Conservation (phyloP, 2,329 filamentous ascomycete genomes). For the Daldinia sp. region DNA sequence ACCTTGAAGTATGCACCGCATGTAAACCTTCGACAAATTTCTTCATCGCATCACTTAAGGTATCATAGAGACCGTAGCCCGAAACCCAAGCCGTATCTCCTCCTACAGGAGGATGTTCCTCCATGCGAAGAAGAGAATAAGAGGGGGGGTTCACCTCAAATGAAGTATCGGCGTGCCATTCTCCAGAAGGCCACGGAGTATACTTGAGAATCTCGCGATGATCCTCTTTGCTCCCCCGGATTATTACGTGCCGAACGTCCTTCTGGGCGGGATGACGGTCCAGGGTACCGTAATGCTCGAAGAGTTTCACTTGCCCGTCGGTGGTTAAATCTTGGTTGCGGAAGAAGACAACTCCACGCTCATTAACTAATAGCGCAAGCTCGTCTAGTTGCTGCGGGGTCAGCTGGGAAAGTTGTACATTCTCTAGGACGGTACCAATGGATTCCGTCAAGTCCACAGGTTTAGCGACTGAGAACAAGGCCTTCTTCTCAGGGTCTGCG, state of each 20-base stretch:
- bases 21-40: conserved; percentile 54
- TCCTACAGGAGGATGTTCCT: conserved; percentile 57
- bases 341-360: conserved; percentile 59
- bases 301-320: conserved; percentile 53
- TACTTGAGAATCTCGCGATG: conserved; percentile 55
- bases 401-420: conserved; percentile 56
- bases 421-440: conserved; percentile 51
- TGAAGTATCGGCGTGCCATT: conserved; percentile 60
- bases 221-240: conserved; percentile 55
- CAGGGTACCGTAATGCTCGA: conserved; percentile 58
- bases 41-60: conserved; percentile 54
- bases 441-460: conserved; percentile 54
- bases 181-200: conserved; percentile 56
- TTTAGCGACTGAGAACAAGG: conserved; percentile 52
- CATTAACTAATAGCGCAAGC: conserved; percentile 56
- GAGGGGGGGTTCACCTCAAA: conserved; percentile 61
- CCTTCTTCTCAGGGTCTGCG: conserved; percentile 55
- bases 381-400: conserved; percentile 57
- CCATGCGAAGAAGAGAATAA: conserved; percentile 60
- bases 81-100: conserved; percentile 60
- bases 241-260: conserved; percentile 53
- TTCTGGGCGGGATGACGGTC: conserved; percentile 58
- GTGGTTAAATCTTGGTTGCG: conserved; percentile 57
- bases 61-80: conserved; percentile 55
- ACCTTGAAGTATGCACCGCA: conserved; percentile 55